Evolutionary conservation across 1,284 basidiomycete genomes (phyloP).

Genomic region (Puccinia novopanici): DNA sequence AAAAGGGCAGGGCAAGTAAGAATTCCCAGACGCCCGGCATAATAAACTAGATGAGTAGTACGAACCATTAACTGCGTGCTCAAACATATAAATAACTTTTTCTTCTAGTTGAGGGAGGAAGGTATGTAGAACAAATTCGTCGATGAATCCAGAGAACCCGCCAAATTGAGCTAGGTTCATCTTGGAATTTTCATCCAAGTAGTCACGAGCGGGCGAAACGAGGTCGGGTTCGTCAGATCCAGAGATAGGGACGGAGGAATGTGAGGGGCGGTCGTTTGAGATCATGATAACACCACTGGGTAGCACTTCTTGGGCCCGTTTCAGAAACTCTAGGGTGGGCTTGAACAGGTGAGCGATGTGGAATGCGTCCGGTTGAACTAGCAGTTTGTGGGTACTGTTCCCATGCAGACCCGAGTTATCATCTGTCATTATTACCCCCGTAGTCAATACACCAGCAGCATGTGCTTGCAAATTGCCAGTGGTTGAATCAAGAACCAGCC

Average conservation of each 20-base stretch:
- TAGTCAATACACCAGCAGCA: conserved; percentile 12
- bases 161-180: conserved; percentile 60
- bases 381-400: conserved; percentile 73
- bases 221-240: not conserved
- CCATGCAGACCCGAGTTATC: conserved; percentile 51
- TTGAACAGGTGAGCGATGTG: conserved; percentile 92
- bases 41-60: not conserved
- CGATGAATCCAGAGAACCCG: conserved; percentile 75
- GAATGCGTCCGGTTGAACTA: conserved; percentile 89
- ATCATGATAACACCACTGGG: conserved; percentile 70
- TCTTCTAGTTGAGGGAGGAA: conserved; percentile 95
- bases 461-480: conserved; percentile 61
- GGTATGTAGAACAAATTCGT: conserved; percentile 89
- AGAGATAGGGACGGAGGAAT: not conserved
- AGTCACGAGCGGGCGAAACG: not conserved
- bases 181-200: conserved; percentile 28
- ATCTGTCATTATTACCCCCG: conserved; percentile 21
- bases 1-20: not conserved
- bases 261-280: conserved; percentile 57
- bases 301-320: conserved; percentile 69
- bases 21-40: not conserved
- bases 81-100: conserved; percentile 84
- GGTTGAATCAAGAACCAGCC: conserved; percentile 67
- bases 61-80: conserved; percentile 76
- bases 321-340: conserved; percentile 83